These are phyloP conservation scores for Verticillium zaregamsianum DNA, from an alignment of 2,329 filamentous ascomycete species.

Conservation along the genomic window DNA sequence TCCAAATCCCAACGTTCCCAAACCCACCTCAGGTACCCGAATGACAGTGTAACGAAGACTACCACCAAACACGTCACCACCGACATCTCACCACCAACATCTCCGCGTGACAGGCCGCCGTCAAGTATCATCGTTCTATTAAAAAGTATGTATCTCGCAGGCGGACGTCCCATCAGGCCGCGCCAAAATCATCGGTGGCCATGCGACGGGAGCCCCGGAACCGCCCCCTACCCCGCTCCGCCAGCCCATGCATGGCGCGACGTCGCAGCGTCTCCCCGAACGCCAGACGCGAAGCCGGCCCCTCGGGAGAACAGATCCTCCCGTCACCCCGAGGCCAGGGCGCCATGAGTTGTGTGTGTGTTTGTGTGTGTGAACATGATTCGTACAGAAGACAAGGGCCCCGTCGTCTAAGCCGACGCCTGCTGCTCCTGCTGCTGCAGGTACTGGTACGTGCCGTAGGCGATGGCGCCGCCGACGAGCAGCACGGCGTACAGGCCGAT, in stretches of 20 bases:
- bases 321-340: background rate
- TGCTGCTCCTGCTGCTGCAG: conserved; percentile 55
- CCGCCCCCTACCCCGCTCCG: background rate
- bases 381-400: background rate
- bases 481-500: conserved; percentile 79
- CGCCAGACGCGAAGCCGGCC: background rate
- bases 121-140: background rate
- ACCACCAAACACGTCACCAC: no score
- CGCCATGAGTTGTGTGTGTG: background rate
- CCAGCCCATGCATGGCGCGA: background rate
- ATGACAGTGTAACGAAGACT: no score
- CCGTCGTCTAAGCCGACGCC: conserved; percentile 15
- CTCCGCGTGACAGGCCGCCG: background rate
- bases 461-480: conserved; percentile 69
- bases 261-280: background rate
- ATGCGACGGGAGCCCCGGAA: background rate
- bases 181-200: background rate
- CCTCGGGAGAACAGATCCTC: background rate
- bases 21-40: no score
- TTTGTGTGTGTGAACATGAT: background rate
- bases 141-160: background rate
- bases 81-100: background rate
- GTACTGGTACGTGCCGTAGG: conserved; percentile 84
- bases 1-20: no score
- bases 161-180: background rate